Evolutionary conservation across 2,329 filamentous ascomycete species (phyloP), one percentile per base, ranked within the genome.

Genomic region (Ramularia collo-cygni): DNA sequence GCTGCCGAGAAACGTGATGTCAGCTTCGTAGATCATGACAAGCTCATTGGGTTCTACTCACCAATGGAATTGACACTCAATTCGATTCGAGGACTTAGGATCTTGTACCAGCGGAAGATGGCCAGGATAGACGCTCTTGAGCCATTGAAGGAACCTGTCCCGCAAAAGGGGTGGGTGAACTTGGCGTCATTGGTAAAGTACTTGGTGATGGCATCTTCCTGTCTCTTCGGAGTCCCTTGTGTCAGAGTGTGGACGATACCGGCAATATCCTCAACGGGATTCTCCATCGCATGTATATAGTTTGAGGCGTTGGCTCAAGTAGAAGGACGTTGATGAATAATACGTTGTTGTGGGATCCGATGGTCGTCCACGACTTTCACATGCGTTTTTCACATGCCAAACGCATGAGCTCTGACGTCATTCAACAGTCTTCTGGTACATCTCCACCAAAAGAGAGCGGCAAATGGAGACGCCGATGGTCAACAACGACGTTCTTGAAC

Each of bases 51-150:
- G 17, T 28, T 17, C 27, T 15, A 37, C 44, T 17, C 47, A 77
- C 75, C 75, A 13, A 79, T 63, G 19, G 68, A 72, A 37, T 86
- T 75, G 13, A 95, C 69, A 1, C 73, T 65, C 9, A 90, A 64
- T 30, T 80, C 71, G 49, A 92, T 84, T 13, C 70, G 67, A 0
- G 88, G 88, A 46, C 80, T 86, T 57, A 94, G 69, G 48, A 90
- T 83, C 56, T 87, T 85, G 64, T 93, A 90, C 84, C 83, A 89
- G 28, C 79, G 76, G 57, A 86, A 93, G 41, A 94, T 81, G 51
- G 73, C 71, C 34, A 75, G 66, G 13, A 93, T 71, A 4, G 85
- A 58, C 64, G 72, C 77, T 30, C 85, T 72, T 8, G 83, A 89
- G 47, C 81, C 76, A 8, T 65, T 55, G 50, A 72, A 76, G 44